A percentile compares a stretch with the other conserved stretches of the same genome.
These are phyloP conservation scores for Candida mattraensis DNA, from an alignment of 805 yeast species.

Conservation along the genomic window DNA sequence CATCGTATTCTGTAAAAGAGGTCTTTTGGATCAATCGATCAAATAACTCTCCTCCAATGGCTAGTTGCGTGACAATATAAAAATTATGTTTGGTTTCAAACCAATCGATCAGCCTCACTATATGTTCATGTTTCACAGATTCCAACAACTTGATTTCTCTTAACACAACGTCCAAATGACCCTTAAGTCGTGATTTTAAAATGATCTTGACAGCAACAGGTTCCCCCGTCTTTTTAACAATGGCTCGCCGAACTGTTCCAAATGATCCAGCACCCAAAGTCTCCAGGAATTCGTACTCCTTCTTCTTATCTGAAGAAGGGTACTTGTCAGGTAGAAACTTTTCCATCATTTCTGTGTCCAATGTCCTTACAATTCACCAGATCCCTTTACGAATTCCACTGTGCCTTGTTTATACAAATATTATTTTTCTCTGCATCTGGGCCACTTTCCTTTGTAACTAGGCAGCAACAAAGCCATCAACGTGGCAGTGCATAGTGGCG, in stretches of 20 bases:
- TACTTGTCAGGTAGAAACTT: slow-evolving; percentile 14
- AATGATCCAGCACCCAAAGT: slow-evolving; percentile 95
- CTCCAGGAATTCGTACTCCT: slow-evolving; percentile 71
- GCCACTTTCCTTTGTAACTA: too few relatives aligned
- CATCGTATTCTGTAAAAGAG: slow-evolving; percentile 85
- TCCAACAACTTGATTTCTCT: slow-evolving; percentile 76
- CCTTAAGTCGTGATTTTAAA: slow-evolving; percentile 79
- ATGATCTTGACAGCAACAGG: slow-evolving; percentile 90
- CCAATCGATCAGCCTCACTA: slow-evolving; percentile 90
- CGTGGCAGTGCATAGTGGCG: too few relatives aligned
- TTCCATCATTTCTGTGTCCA: too few relatives aligned
- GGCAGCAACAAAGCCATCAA: too few relatives aligned
- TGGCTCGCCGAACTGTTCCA: slow-evolving; percentile 86
- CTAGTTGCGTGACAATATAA: slow-evolving; percentile 90
- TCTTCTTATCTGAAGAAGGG: slow-evolving; percentile 46
- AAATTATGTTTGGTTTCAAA: slow-evolving; percentile 91
- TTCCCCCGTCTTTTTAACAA: slow-evolving; percentile 44
- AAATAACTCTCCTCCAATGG: slow-evolving; percentile 94
- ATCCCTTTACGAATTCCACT: too few relatives aligned
- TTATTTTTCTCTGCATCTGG: too few relatives aligned
- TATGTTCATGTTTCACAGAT: slow-evolving; percentile 75
- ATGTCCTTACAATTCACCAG: too few relatives aligned
- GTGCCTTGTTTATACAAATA: too few relatives aligned
- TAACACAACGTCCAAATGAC: slow-evolving; percentile 58
- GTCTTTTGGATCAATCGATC: slow-evolving; percentile 83